Base-by-base conservation (phyloP, 345 rosid genomes). In the Salix udensis region DNA sequence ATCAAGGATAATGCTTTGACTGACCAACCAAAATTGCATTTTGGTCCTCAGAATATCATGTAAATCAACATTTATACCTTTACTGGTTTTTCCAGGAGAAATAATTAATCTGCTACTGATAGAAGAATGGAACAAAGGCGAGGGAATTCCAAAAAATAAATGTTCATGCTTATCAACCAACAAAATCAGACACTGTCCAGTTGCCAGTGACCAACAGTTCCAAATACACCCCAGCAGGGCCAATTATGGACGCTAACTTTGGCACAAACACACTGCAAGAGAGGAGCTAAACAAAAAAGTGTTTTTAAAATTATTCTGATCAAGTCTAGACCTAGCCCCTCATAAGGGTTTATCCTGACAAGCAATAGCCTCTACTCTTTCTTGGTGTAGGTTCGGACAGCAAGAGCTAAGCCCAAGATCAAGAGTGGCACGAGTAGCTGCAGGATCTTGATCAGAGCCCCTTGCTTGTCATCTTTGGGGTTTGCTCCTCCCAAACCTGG, bases 371-470 rank as follows among this genome's bases (percentile, higher is more conserved):
- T 64, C 87, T 89, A 88, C 48, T 95, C 98, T 86, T 96, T 91
- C 88, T 92, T 96, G 81, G 98, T 92, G 86, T 77, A 93, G 39
- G 86, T 80, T 50, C 97, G 92, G 18, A 92, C 96, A 0, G 80
- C 86, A 44, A 93, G 74, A 55, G 99, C 98, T 67, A 93, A 77
- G 26, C 96, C 98, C 86, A 96, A 77, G 74, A 96, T 92, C 80
- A 93, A 39, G 76, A 96, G 87, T 9, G 99, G 99, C 60, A 96
- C 92, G 0, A 96, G 91, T 81, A 93, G 87, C 77, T 93, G 99
- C 71, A 96, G 83, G 78, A 93, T 86, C 94, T 93, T 93, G 75
- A 90, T 86, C 18, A 91, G 66, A 74, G 90, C 92, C 42, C 86
- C 94, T 0, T 91, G 82, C 46, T 94, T 87, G 86, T 91, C 90